These are phyloP conservation scores for Pinus albicaulis DNA, from an alignment of 75 land plant species.

Conservation along the genomic window DNA sequence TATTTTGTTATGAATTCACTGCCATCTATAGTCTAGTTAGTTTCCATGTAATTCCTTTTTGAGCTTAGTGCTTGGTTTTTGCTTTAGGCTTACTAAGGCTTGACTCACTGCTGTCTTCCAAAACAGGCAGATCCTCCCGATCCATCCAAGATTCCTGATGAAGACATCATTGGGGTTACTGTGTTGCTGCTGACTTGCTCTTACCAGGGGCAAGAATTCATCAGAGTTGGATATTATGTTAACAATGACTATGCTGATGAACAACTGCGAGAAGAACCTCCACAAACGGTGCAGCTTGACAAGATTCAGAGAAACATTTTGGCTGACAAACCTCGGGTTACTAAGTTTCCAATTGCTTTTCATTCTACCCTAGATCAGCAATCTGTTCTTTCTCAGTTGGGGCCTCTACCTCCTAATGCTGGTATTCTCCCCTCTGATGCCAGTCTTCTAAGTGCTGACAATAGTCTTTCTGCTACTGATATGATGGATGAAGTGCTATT, in stretches of 20 bases:
- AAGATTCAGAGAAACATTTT: conserved; percentile 83
- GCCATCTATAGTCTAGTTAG: background rate
- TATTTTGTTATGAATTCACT: background rate
- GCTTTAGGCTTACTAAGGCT: background rate
- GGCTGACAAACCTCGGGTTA: conserved; percentile 95
- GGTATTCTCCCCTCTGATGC: background rate
- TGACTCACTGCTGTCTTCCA: background rate
- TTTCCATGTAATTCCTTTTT: background rate
- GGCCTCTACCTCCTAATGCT: too few species aligned
- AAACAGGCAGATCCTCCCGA: conserved; percentile 94
- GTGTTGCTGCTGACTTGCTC: conserved; percentile 91
- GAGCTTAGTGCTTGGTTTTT: background rate
- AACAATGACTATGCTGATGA: conserved; percentile 96
- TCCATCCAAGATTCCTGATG: conserved; percentile 86
- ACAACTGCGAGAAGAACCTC: conserved; percentile 85
- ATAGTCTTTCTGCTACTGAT: conserved; percentile 8
- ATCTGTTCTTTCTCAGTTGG: background rate
- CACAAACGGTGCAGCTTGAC: conserved; percentile 69
- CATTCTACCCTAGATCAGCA: conserved; percentile 15
- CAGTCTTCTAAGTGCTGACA: background rate
- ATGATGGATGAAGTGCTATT: conserved; percentile 2
- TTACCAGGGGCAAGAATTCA: conserved; percentile 88
- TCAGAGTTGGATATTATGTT: conserved; percentile 94
- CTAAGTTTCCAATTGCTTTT: conserved; percentile 89
- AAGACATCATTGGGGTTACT: conserved; percentile 95